Evolutionary conservation across 768 basidiomycete genomes (phyloP), one percentile per base, ranked within the genome.

Genomic region (Pleurotus platypus): DNA sequence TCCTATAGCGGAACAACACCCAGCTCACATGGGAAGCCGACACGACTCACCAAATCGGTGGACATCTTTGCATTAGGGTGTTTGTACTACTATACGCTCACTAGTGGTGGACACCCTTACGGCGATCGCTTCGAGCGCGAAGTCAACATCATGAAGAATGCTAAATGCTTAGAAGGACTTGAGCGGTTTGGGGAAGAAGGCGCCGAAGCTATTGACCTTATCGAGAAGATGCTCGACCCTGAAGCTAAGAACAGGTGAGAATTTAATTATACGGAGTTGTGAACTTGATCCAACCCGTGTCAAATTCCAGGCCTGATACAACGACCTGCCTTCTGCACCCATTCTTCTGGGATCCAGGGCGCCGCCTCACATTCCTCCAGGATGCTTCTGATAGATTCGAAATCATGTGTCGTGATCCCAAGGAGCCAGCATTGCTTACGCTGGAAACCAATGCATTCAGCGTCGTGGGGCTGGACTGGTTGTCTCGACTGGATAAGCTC

Each of bases 331-430:
- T 98, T 16, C 74, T 90, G 18, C 96, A 98, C 73, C 97, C 97
- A 0, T 96, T 91, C 78, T 99, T 98, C 77, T 99, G 97, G 97
- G 87, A 94, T 55, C 75, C 94, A 0, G 87, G 81, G 6, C 85
- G 89, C 57, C 82, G 96, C 42, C 75, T 99, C 4, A 85, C 82
- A 50, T 99, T 99, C 80, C 77, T 99, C n/a, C 95, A 96, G 70
- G 97, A 98, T 61, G 92, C 94, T 0, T 97, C 94, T 0, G 96
- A 98, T 71, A 84, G 95, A 4, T 99, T 98, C 69, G 97, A 98
- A 71, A 94, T 94, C 68, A 96, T 98, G 93, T 90, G 88, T 62
- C 84, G 93, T 27, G 94, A 96, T 48, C 94, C 95, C 0, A 86
- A 85, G 57, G 92, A 96, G 57, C 78, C 84, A 0, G 80, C 84